Evolutionary conservation across 1,284 basidiomycete species (phyloP).

Genomic region (Apiotrichum sp.): DNA sequence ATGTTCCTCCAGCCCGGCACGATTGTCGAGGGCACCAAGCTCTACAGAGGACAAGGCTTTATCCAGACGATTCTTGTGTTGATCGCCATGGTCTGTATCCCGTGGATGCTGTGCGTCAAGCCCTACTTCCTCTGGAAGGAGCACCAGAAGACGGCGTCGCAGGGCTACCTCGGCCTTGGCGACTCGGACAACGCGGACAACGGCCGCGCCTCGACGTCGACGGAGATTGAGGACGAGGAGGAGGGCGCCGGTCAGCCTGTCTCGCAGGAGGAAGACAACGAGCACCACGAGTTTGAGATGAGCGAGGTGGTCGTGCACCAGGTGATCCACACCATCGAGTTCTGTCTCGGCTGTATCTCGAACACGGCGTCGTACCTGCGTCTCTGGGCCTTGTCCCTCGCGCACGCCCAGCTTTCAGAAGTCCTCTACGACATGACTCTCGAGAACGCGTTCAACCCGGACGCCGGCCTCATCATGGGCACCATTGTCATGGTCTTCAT

Average conservation of each 20-base stretch:
- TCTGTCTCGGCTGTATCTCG: constrained; percentile 96
- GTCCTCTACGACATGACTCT: constrained; percentile 88
- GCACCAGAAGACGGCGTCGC: constrained; percentile 71
- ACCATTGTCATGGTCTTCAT: constrained; percentile 59
- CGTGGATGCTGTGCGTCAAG: constrained; percentile 88
- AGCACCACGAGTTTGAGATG: constrained; percentile 61
- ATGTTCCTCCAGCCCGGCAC: constrained; percentile 88
- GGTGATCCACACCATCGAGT: constrained; percentile 97
- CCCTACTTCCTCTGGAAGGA: constrained; percentile 94
- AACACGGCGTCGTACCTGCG: constrained; percentile 99
- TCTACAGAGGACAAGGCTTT: constrained; percentile 82
- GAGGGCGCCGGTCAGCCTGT: constrained; percentile 73
- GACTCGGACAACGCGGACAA: constrained; percentile 47
- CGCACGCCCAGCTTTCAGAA: constrained; percentile 95
- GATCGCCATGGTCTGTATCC: constrained; percentile 81
- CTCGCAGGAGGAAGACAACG: constrained; percentile 55
- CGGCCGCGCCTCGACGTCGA: constrained; percentile 23
- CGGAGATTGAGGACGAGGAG: constrained; percentile 67
- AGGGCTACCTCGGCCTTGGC: constrained; percentile 71
- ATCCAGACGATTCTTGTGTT: constrained; percentile 77
- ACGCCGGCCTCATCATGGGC: constrained; percentile 51
- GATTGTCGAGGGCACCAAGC: constrained; percentile 62
- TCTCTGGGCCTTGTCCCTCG: constrained; percentile 95
- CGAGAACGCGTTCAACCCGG: constrained; percentile 51
- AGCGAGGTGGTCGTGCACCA: constrained; percentile 94